Evolutionary conservation across 768 basidiomycete genomes (phyloP).

Genomic region (Mycena olivaceomarginata): DNA sequence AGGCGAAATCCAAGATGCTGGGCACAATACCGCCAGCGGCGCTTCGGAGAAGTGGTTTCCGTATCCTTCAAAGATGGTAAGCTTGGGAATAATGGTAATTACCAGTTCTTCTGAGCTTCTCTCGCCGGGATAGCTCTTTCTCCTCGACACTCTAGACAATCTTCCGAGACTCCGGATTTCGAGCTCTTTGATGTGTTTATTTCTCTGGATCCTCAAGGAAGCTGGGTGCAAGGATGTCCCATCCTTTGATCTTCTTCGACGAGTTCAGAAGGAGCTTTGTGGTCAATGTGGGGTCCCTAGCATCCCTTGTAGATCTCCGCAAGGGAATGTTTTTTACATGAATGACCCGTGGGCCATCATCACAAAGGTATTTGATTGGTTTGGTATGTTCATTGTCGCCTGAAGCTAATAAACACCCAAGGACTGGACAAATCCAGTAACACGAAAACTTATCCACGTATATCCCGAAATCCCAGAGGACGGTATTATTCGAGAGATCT

Average conservation of each 20-base stretch:
- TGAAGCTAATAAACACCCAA: not conserved
- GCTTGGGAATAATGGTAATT: not conserved
- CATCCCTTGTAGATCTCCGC: not conserved
- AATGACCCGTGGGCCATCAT: slow-evolving; percentile 10
- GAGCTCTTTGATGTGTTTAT: slow-evolving; percentile 27
- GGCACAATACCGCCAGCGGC: no score
- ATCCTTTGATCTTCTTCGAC: slow-evolving; percentile 24
- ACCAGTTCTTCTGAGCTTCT: not conserved
- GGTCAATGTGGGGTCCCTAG: not conserved
- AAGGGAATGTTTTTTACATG: slow-evolving; percentile 12
- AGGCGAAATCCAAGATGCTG: no score
- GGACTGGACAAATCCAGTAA: slow-evolving; percentile 19
- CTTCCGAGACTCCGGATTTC: slow-evolving; percentile 31
- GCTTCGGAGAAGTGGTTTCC: slow-evolving; percentile 18
- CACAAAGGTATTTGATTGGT: not conserved
- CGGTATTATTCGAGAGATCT: slow-evolving; percentile 10
- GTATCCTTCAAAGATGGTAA: slow-evolving; percentile 27
- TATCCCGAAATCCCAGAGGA: slow-evolving; percentile 26
- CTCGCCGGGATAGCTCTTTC: slow-evolving; percentile 17
- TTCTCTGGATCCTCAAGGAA: slow-evolving; percentile 38
- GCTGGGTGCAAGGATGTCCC: slow-evolving; percentile 16
- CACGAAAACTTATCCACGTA: not conserved
- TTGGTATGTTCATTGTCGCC: not conserved
- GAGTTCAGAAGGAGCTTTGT: not conserved
- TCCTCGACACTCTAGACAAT: slow-evolving; percentile 34